Conservation (phyloP, 345 rosid genomes). For the Psidium guajava region DNA sequence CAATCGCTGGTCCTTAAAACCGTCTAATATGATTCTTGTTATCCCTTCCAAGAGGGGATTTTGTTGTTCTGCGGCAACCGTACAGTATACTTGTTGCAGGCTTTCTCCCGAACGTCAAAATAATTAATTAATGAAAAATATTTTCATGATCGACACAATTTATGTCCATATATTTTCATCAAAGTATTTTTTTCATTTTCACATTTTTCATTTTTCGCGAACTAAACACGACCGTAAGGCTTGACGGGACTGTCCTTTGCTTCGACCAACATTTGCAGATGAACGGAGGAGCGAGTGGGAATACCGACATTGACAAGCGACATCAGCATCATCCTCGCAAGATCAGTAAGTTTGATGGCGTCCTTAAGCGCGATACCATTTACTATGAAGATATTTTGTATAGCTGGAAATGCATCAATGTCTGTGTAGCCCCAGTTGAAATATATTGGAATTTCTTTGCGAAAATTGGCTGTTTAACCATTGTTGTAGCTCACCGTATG, state of each 20-base stretch:
- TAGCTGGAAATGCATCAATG: background rate
- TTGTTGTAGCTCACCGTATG: too few species aligned
- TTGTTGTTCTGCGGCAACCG: background rate
- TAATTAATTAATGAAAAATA: too few species aligned
- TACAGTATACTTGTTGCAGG: background rate
- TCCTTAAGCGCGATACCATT: background rate
- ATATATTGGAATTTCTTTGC: too few species aligned
- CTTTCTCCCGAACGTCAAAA: background rate
- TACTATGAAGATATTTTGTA: background rate
- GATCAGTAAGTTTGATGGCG: conserved; percentile 15
- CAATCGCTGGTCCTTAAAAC: background rate
- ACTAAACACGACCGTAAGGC: background rate
- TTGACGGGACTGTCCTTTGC: background rate
- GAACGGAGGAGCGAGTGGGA: background rate
- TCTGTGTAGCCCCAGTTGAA: background rate
- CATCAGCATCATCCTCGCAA: conserved; percentile 8
- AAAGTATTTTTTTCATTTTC: too few species aligned
- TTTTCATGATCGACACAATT: too few species aligned
- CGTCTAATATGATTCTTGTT: background rate
- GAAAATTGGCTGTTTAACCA: too few species aligned
- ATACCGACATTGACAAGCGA: conserved; percentile 2
- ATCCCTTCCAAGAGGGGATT: background rate
- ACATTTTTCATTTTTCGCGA: too few species aligned
- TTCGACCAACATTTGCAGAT: background rate
- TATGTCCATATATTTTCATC: too few species aligned